Conservation (phyloP, 257 asterid genomes). For the Przewalskia tangutica region DNA sequence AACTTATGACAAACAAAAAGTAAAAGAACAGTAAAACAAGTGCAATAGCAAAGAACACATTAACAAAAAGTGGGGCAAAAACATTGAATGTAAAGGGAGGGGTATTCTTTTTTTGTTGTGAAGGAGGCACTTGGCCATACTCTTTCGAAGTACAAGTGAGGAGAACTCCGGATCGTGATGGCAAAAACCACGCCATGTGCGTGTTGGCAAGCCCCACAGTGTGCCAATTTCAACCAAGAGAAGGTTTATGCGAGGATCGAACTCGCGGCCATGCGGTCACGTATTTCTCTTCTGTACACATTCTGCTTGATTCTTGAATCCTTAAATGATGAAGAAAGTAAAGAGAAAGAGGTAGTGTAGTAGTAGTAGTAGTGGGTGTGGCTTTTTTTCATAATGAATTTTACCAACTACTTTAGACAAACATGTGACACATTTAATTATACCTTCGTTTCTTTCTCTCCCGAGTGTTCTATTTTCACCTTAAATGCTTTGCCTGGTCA, state of each 20-base stretch:
- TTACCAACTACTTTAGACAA: constrained; percentile 4
- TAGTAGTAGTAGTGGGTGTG: neutral
- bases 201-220: too few species aligned
- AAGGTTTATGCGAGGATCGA: too few species aligned
- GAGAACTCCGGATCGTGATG: too few species aligned
- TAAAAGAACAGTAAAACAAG: neutral
- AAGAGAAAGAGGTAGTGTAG: neutral
- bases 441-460: neutral
- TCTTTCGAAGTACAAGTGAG: too few species aligned
- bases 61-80: neutral
- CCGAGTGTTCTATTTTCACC: neutral
- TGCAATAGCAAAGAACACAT: neutral
- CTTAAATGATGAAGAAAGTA: neutral
- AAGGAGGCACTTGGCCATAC: too few species aligned
- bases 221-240: too few species aligned
- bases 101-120: too few species aligned
- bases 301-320: too few species aligned
- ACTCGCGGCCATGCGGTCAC: too few species aligned
- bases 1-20: neutral
- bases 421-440: constrained; percentile 2
- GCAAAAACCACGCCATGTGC: too few species aligned
- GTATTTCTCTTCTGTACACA: too few species aligned
- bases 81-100: neutral
- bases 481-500: neutral
- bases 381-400: neutral